phyloP scores from a whole-genome alignment of 441 rosid genomes.

The Corymbia citriodora region DNA sequence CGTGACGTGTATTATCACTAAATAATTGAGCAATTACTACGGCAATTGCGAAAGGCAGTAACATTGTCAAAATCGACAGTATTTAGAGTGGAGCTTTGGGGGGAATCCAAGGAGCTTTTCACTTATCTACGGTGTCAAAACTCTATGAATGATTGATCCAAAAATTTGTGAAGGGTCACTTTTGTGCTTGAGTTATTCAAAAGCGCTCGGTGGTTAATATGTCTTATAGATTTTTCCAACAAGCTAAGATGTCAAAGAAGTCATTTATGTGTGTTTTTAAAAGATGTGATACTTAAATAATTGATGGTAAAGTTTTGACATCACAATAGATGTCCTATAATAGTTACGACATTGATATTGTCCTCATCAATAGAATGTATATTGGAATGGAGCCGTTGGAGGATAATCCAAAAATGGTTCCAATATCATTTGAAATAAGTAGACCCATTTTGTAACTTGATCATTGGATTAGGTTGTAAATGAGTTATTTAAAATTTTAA shows the following conservation, averaged over 20 bases:
- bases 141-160: neutral
- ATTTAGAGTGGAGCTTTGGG: too few relatives aligned
- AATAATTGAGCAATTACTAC: neutral
- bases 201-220: neutral
- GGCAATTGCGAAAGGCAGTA: neutral
- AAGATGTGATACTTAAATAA: neutral
- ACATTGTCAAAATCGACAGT: neutral
- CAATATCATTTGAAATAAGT: neutral
- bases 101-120: neutral
- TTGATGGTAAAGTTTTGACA: neutral
- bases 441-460: neutral
- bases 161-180: neutral
- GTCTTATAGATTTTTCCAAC: neutral
- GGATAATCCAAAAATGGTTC: neutral
- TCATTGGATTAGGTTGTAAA: neutral
- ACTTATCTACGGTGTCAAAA: neutral
- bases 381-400: neutral
- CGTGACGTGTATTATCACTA: neutral
- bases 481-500: neutral
- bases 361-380: neutral
- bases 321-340: accelerated
- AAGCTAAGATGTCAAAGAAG: neutral
- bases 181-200: neutral
- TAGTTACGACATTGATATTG: neutral
- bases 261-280: neutral